Percentiles rank a stretch among this genome's conserved stretches.
phyloP scores from a whole-genome alignment of 805 yeast genomes.

The Wickerhamiella azymoides region DNA sequence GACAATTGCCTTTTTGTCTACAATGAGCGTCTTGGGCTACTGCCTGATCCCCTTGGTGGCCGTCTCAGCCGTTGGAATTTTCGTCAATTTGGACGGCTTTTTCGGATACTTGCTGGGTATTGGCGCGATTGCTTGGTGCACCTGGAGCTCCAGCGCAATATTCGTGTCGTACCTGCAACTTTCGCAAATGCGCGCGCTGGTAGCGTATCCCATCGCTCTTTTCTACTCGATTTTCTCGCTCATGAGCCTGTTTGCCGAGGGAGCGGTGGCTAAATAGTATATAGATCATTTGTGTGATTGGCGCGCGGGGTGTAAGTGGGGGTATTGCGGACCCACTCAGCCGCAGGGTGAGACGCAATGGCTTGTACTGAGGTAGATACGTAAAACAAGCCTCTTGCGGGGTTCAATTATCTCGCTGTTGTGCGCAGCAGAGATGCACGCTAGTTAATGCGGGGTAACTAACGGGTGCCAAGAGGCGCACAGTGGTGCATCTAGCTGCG shows the following conservation, averaged over 20 bases:
- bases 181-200: constrained; percentile 71
- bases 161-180: constrained; percentile 74
- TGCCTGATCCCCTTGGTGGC: constrained; percentile 81
- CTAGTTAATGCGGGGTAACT: no score
- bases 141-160: constrained; percentile 84
- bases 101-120: constrained; percentile 59
- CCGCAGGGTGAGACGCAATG: no score
- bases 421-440: no score
- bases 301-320: no score
- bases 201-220: constrained; percentile 85
- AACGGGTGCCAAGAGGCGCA: no score
- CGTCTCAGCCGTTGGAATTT: constrained; percentile 56
- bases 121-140: constrained; percentile 73
- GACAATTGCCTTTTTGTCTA: constrained; percentile 39
- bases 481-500: no score
- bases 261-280: neutral
- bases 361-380: no score
- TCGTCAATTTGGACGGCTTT: constrained; percentile 52
- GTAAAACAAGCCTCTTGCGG: no score
- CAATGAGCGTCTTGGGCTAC: constrained; percentile 88
- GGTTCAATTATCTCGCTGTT: no score
- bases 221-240: constrained; percentile 90
- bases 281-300: no score
- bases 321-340: neutral
- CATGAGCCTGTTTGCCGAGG: constrained; percentile 73